Evolutionary conservation across 208 protist genomes (phyloP), one percentile per base, ranked within the genome.

Genomic region (Paratrypanosoma confusum): DNA sequence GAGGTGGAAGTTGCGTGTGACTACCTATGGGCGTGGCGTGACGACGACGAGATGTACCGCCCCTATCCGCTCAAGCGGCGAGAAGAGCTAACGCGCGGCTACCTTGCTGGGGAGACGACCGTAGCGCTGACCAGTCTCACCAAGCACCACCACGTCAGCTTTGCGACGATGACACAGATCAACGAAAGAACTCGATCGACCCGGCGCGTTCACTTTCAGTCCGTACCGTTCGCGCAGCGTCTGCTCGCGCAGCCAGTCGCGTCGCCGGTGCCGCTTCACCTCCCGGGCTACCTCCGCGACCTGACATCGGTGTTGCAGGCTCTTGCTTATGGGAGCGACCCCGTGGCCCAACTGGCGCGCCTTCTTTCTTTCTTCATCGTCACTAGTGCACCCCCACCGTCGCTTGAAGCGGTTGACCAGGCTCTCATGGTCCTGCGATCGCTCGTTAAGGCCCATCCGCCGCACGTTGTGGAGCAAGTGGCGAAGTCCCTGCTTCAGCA

Each of bases 11-110:
- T 77, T 29, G 11, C 37, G 1, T 10, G 48, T 17, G 68, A 84
- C 36, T 82, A 89, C 46, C 43, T 87, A 34, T 92, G 79, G 79
- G 80, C 69, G 28, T 84, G 54, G 51, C 62, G 77, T 14, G 73
- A 61, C 20, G 63, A 75, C 1, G 72, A 71, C 40, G 83, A 73
- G 6, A 57, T 65, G 25, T 80, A 72, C 38, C 73, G 73, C 35
- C 50, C 57, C 27, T 83, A 82, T 23, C n/a, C 43, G 1, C 48
- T 32, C 8, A 43, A 49, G 6, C 57, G 75, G 18, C 56, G 75
- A 17, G 36, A 43, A 22, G 36, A 29, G 1, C 62, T 91, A 8
- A 84, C 77, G 2, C 26, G 45, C 0, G 67, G 66, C 17, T 84
- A 80, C 29, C 72, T 86, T 26, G 29, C 46, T 0, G 66, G 50